These are phyloP conservation scores for Davidsoniella neocaledoniae DNA, from an alignment of 2,329 filamentous ascomycete genomes.

Conservation along the genomic window DNA sequence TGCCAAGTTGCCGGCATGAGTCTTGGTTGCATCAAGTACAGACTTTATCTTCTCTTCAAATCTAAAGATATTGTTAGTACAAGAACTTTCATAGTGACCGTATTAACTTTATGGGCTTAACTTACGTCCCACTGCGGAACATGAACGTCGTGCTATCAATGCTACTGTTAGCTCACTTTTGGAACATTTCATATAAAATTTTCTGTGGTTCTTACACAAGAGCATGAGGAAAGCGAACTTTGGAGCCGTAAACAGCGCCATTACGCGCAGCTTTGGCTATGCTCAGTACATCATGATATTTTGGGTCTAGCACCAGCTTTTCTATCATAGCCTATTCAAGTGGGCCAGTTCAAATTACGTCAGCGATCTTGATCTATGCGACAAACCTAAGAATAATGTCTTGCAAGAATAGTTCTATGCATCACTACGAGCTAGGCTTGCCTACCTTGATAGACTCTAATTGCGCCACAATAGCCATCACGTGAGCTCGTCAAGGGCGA, in stretches of 20 bases:
- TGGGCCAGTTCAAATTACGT: no score
- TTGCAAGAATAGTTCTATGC: neutral
- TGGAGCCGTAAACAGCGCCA: constrained; percentile 89
- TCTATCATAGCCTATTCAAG: constrained; percentile 47
- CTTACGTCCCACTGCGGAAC: constrained; percentile 77
- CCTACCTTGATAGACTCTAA: no score
- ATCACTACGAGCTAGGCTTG: no score
- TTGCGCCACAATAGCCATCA: no score
- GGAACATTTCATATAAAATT: neutral
- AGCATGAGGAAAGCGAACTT: constrained; percentile 96
- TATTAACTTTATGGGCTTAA: constrained; percentile 14
- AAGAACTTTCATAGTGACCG: neutral
- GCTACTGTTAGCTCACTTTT: constrained; percentile 3
- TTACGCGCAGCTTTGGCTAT: constrained; percentile 89
- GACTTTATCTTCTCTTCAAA: constrained; percentile 62
- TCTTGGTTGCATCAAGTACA: constrained; percentile 71
- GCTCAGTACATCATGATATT: constrained; percentile 69
- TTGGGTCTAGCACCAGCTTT: constrained; percentile 62
- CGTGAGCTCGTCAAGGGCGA: neutral
- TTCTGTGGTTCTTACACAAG: constrained; percentile 43
- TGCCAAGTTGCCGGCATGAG: constrained; percentile 82
- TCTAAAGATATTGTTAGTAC: constrained; percentile 17
- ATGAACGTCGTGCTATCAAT: constrained; percentile 72
- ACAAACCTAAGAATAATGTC: no score
- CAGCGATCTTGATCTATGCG: no score